Base-by-base conservation (phyloP, 2,329 filamentous ascomycete species). In the Cladophialophora carrionii region DNA sequence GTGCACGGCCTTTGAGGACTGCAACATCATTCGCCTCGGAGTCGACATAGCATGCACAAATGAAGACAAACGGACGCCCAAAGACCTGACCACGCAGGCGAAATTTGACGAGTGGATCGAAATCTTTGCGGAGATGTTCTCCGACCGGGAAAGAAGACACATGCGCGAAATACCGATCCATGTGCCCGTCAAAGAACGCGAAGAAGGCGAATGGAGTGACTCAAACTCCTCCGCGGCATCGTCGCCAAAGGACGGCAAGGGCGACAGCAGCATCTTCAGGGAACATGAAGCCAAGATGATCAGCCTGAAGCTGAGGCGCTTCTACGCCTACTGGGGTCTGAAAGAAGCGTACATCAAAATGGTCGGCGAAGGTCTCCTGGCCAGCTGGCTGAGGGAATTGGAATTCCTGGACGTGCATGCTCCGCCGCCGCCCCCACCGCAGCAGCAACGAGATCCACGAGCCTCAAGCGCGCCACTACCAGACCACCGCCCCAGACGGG, bases 301-400 rank as follows among this genome's bases (percentile, higher is more conserved):
- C n/a, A 80, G 84, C 41, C 82, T 83, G 20, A 85, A 87, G 56
- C 73, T 88, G 22, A 79, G 87, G 0, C 78, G 85, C 1, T 89
- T 89, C 73, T 89, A 88, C 69, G 83, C 85, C 0, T 87, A 84
- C 72, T 89, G 86, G 83, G 85, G 83, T 70, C 82, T 87, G 62
- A 88, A 88, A 72, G 87, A 89, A 72, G 85, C 87, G 0, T 88
- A 87, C 74, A 84, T 88, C 73, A 89, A 88, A 76, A 84, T 89
- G 72, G 85, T 85, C 4, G 87, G 87, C 6, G 86, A 88, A 72
- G 87, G 85, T 0, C 75, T 89, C 20, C 76, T 88, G 7, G 87
- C 86, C 1, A 78, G 80, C 1, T 88, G 86, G 87, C 76, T 88
- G 37, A 80, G 81, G 62, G 79, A 86, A 51, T 74, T 88, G 24